These are phyloP conservation scores for Volvox africanus DNA, from an alignment of 139 green algal species.

Conservation along the genomic window DNA sequence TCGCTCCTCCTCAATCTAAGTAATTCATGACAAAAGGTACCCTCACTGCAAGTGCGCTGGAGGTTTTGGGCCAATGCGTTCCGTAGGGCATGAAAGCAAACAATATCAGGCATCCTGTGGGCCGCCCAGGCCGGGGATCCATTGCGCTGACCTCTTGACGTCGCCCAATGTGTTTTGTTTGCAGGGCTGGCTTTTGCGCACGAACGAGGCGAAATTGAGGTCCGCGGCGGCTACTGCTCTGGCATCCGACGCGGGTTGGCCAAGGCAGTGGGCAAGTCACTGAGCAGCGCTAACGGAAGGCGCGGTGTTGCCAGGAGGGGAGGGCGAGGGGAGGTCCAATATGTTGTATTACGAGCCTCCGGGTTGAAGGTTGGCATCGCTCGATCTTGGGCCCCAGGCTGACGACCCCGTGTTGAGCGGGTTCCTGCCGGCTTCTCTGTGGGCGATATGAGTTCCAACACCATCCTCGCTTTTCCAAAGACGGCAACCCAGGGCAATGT, in stretches of 20 bases:
- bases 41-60: too few species aligned
- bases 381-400: background rate
- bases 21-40: too few species aligned
- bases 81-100: too few species aligned
- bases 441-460: background rate
- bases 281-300: background rate
- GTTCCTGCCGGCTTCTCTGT: too few species aligned
- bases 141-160: too few species aligned
- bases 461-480: background rate
- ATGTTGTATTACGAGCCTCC: too few species aligned
- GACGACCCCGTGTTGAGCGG: background rate
- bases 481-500: background rate
- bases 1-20: too few species aligned
- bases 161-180: too few species aligned
- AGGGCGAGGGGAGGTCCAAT: background rate
- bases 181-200: conserved; percentile 38
- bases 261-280: background rate
- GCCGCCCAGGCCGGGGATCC: too few species aligned
- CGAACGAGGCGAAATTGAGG: background rate
- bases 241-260: background rate
- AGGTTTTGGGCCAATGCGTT: too few species aligned
- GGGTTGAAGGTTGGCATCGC: too few species aligned
- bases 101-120: too few species aligned
- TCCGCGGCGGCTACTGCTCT: background rate
- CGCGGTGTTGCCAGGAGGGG: background rate